Conservation (phyloP, 768 basidiomycete species). For the Pulveroboletus sp. region DNA sequence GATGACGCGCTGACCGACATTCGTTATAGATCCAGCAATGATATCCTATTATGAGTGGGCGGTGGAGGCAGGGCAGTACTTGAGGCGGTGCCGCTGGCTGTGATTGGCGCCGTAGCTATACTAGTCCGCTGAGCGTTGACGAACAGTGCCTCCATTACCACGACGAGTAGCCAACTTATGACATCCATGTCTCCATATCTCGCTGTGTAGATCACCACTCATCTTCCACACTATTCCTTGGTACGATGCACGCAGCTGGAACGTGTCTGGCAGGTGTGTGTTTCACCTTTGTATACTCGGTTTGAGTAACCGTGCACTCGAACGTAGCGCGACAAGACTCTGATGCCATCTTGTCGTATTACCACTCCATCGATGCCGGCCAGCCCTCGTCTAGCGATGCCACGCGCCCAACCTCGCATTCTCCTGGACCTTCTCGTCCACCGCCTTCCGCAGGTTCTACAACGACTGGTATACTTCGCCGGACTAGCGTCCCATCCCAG, state of each 20-base stretch:
- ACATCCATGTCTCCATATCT: slow-evolving; percentile 6
- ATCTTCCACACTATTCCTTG: neutral
- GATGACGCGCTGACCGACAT: neutral
- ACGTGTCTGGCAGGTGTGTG: slow-evolving; percentile 17
- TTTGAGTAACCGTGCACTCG: neutral
- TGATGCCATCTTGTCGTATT: slow-evolving; percentile 50
- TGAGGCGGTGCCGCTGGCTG: slow-evolving; percentile 24
- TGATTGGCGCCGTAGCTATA: slow-evolving; percentile 8
- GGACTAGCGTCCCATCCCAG: slow-evolving; percentile 54
- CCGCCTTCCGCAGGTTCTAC: slow-evolving; percentile 28
- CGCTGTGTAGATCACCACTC: slow-evolving; percentile 11
- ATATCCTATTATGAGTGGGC: no score
- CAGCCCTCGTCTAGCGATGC: slow-evolving; percentile 44
- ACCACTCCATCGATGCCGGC: slow-evolving; percentile 51
- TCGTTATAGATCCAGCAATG: slow-evolving; percentile 1
- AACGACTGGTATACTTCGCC: slow-evolving; percentile 34
- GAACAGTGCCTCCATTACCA: slow-evolving; percentile 3
- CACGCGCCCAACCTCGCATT: slow-evolving; percentile 21
- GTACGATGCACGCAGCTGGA: slow-evolving; percentile 9
- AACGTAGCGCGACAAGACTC: slow-evolving; percentile 31
- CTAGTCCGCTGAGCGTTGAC: neutral
- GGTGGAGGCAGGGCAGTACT: slow-evolving; percentile 10
- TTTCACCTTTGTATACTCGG: neutral
- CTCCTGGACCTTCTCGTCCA: slow-evolving; percentile 15
- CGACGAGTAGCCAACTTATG: neutral